Percentiles rank a stretch among this genome's conserved stretches.
Conservation (phyloP, 2,329 filamentous ascomycete species). For the Claviceps africana region DNA sequence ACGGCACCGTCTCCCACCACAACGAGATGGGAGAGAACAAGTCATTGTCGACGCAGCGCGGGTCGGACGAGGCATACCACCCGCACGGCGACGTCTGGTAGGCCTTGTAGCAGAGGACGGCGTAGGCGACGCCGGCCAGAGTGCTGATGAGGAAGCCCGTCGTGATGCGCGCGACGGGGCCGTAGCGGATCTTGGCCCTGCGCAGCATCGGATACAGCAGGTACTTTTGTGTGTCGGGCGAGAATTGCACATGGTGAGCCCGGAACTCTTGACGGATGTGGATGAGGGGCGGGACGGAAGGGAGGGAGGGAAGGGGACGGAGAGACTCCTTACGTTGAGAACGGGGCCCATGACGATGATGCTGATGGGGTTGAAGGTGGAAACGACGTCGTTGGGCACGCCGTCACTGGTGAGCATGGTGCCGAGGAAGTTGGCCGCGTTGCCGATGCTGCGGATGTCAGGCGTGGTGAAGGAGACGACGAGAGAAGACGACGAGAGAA, state of each 20-base stretch:
- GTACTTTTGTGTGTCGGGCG: too few species aligned
- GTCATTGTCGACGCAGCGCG: conserved; percentile 10
- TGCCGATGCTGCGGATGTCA: conserved; percentile 22
- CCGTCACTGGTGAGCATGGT: conserved; percentile 32
- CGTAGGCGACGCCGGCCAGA: conserved; percentile 39
- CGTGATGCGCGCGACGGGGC: conserved; percentile 42
- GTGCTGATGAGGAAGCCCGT: conserved; percentile 38
- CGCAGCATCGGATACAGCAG: conserved; percentile 42
- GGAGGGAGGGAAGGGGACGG: background rate
- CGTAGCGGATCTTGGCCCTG: conserved; percentile 37
- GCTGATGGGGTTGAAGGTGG: conserved; percentile 44
- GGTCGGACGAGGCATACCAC: conserved; percentile 13
- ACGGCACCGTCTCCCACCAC: conserved; percentile 13
- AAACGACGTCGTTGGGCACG: conserved; percentile 46
- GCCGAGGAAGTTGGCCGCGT: conserved; percentile 21
- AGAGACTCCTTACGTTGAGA: conserved; percentile 11
- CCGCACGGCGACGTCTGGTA: conserved; percentile 40
- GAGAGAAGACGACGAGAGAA: background rate
- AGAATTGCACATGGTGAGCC: too few species aligned
- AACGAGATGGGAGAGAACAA: conserved; percentile 13
- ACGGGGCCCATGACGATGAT: conserved; percentile 34
- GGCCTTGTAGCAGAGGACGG: conserved; percentile 43
- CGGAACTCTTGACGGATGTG: too few species aligned
- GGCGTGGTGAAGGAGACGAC: background rate
- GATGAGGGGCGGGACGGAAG: too few species aligned